Percentiles rank a stretch among this genome's conserved stretches.
Conservation (phyloP, 371 early-diverging fungal species). For the Cokeromyces recurvatus region DNA sequence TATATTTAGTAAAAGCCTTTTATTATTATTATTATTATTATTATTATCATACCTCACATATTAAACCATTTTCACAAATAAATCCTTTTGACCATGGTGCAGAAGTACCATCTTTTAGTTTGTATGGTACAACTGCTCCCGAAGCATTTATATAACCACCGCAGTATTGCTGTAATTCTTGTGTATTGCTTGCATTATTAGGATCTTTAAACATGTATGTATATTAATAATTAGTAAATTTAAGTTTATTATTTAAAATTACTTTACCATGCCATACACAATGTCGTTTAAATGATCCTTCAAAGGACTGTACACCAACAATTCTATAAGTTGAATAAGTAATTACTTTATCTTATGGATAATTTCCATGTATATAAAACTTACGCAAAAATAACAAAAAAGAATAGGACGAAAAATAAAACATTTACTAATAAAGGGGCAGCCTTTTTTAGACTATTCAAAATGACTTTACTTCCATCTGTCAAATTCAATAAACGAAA, state of each 20-base stretch:
- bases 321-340: conserved; percentile 28
- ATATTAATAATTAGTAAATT: neutral
- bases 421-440: conserved; percentile 59
- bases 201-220: conserved; percentile 24
- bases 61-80: conserved; percentile 47
- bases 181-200: conserved; percentile 16
- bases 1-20: too few relatives aligned
- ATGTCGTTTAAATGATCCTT: conserved; percentile 57
- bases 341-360: neutral
- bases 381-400: conserved; percentile 62
- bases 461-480: conserved; percentile 54
- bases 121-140: conserved; percentile 19
- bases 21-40: too few relatives aligned
- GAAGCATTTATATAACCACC: conserved; percentile 36
- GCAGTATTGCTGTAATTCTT: conserved; percentile 43
- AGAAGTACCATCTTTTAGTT: conserved; percentile 11
- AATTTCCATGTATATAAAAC: too few relatives aligned
- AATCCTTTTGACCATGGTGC: conserved; percentile 52
- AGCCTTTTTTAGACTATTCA: conserved; percentile 60
- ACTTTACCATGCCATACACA: conserved; percentile 52
- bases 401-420: conserved; percentile 56
- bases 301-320: conserved; percentile 62
- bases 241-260: neutral
- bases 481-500: conserved; percentile 59
- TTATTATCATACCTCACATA: conserved; percentile 53